Percentiles rank a stretch among this genome's conserved stretches.
Conservation (phyloP, 768 basidiomycete genomes). For the Amanita inopinata region DNA sequence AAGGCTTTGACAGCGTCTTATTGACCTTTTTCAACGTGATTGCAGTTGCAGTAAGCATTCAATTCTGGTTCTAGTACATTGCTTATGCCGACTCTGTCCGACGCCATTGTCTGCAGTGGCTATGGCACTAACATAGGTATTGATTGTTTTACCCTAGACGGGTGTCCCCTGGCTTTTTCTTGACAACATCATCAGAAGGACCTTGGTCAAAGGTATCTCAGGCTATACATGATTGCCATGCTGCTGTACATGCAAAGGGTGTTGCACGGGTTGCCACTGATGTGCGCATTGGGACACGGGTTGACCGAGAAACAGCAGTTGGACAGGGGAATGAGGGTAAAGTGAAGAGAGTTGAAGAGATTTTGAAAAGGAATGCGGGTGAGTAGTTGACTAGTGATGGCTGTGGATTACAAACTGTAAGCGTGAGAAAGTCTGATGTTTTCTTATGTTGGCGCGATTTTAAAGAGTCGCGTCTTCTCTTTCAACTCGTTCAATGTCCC, state of each 20-base stretch:
- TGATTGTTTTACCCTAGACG: slow-evolving; percentile 10
- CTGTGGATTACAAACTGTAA: too few species aligned
- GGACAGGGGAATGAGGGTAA: slow-evolving; percentile 75
- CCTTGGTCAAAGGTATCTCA: slow-evolving; percentile 78
- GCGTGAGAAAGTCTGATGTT: too few species aligned
- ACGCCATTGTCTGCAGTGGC: slow-evolving; percentile 47
- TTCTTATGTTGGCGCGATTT: too few species aligned
- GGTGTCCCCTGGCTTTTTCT: background rate
- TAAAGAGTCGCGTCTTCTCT: too few species aligned
- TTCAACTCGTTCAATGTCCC: slow-evolving; percentile 49
- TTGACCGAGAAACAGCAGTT: slow-evolving; percentile 49
- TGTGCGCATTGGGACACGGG: slow-evolving; percentile 89
- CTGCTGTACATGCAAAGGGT: slow-evolving; percentile 72
- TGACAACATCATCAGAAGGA: slow-evolving; percentile 42
- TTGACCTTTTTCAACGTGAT: slow-evolving; percentile 9
- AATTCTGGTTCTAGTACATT: background rate
- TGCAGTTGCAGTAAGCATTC: slow-evolving; percentile 58
- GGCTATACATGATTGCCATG: slow-evolving; percentile 88
- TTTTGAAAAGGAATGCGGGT: slow-evolving; percentile 39
- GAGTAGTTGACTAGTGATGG: too few species aligned
- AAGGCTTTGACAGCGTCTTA: background rate
- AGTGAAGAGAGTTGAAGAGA: slow-evolving; percentile 71
- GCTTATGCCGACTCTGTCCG: background rate
- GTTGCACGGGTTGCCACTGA: slow-evolving; percentile 79
- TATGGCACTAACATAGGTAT: slow-evolving; percentile 89